Conservation (phyloP, 2,329 filamentous ascomycete genomes). For the Elsinoe ampelina region DNA sequence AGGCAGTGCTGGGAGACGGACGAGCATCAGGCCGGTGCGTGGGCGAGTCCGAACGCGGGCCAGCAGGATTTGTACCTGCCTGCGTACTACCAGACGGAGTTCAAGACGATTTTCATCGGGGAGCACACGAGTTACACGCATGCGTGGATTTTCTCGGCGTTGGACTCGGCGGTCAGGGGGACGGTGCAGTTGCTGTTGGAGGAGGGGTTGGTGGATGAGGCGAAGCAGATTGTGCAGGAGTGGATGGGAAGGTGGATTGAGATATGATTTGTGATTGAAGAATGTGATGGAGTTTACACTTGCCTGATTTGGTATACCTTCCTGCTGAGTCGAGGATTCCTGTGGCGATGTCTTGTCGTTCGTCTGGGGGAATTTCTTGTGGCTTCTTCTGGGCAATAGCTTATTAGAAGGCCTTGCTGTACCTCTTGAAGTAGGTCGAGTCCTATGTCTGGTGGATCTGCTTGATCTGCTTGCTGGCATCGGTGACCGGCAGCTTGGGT, state of each 20-base stretch:
- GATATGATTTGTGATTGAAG: constrained; percentile 24
- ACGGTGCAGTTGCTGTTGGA: constrained; percentile 55
- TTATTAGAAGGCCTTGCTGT: no score
- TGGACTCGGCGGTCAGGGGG: constrained; percentile 59
- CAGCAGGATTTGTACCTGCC: constrained; percentile 63
- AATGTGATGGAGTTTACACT: not conserved
- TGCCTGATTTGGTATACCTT: no score
- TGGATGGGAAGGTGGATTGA: constrained; percentile 62
- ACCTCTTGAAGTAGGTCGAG: no score
- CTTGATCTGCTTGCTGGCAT: no score
- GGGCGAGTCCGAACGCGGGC: constrained; percentile 48
- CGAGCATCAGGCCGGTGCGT: constrained; percentile 52
- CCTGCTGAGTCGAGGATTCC: no score
- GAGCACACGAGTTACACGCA: constrained; percentile 49
- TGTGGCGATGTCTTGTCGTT: no score
- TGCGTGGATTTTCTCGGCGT: constrained; percentile 58
- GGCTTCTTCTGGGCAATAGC: no score
- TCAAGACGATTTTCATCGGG: constrained; percentile 56
- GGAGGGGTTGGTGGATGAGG: constrained; percentile 60
- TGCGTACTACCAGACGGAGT: constrained; percentile 62
- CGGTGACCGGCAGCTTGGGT: no score
- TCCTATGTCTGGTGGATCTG: no score
- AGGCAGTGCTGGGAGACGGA: constrained; percentile 58
- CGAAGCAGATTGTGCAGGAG: constrained; percentile 52
- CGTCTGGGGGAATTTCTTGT: no score